phyloP scores from a whole-genome alignment of 164 flowering plant genomes.

The Berberis thunbergii region DNA sequence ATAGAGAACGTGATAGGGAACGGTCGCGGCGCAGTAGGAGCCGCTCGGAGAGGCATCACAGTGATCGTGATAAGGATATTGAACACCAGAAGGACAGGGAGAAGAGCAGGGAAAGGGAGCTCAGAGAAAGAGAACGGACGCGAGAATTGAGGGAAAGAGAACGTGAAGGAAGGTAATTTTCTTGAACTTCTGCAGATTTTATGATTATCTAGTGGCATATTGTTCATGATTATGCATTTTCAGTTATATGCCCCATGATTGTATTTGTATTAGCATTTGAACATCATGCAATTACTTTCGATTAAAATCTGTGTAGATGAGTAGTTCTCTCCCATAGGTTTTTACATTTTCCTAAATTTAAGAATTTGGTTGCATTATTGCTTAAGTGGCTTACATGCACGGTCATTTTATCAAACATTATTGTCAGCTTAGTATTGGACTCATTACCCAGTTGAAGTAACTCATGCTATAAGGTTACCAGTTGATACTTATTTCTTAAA shows the following conservation, averaged over 20 bases:
- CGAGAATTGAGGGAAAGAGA: slow-evolving; percentile 28
- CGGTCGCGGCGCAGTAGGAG: slow-evolving; percentile 30
- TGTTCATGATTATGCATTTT: neutral
- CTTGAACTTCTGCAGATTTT: neutral
- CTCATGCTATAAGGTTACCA: too few relatives aligned
- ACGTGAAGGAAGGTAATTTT: slow-evolving; percentile 41
- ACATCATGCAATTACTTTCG: neutral
- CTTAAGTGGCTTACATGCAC: too few relatives aligned
- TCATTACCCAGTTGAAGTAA: too few relatives aligned
- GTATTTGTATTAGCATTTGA: neutral
- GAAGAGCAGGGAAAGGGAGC: slow-evolving; percentile 24
- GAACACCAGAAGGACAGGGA: slow-evolving; percentile 11
- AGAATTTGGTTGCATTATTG: too few relatives aligned
- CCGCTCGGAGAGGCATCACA: slow-evolving; percentile 23
- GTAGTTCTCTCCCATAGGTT: too few relatives aligned
- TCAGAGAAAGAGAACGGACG: slow-evolving; percentile 28
- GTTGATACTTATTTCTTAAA: too few relatives aligned
- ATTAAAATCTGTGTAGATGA: too few relatives aligned
- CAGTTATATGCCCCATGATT: neutral
- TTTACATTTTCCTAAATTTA: too few relatives aligned
- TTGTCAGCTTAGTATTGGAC: too few relatives aligned
- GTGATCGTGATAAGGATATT: slow-evolving; percentile 11
- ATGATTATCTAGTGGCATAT: neutral
- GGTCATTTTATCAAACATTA: too few relatives aligned
- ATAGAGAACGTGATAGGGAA: slow-evolving; percentile 17